phyloP scores from a whole-genome alignment of 805 yeast species.

The Nakazawaea ishiwadae region DNA sequence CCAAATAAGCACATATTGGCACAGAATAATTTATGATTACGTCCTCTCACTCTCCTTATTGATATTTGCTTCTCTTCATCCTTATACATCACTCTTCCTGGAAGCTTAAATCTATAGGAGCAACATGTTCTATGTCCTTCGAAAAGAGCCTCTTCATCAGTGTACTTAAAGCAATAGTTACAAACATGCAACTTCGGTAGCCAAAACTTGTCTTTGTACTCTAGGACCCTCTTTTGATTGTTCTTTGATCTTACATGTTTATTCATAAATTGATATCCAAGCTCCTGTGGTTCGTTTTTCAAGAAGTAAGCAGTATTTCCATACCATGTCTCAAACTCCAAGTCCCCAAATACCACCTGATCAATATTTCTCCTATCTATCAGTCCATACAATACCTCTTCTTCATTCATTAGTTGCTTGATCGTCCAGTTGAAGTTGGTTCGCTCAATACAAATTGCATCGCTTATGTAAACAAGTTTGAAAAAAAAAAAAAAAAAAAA shows the following conservation, averaged over 20 bases:
- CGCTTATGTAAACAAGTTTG: not conserved
- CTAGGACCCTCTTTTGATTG: slow-evolving; percentile 15
- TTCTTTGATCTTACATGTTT: slow-evolving; percentile 17
- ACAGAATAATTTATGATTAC: slow-evolving; percentile 59
- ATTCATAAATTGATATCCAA: slow-evolving; percentile 38
- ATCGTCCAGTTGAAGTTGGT: not conserved
- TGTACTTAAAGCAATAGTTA: slow-evolving; percentile 79
- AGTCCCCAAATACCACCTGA: slow-evolving; percentile 63
- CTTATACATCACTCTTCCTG: slow-evolving; percentile 69
- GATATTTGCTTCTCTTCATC: slow-evolving; percentile 42
- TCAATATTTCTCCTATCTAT: slow-evolving; percentile 58
- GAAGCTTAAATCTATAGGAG: slow-evolving; percentile 33
- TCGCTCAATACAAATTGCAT: not conserved
- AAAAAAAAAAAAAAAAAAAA: not conserved
- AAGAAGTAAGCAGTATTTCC: slow-evolving; percentile 76
- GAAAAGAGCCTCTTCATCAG: slow-evolving; percentile 42
- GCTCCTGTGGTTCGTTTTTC: slow-evolving; percentile 35
- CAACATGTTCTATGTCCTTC: slow-evolving; percentile 48
- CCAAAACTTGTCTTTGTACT: slow-evolving; percentile 35
- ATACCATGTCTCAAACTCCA: slow-evolving; percentile 78
- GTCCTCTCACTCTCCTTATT: slow-evolving; percentile 68
- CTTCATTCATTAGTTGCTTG: slow-evolving; percentile 21
- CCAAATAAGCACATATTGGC: slow-evolving; percentile 84
- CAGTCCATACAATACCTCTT: slow-evolving; percentile 54
- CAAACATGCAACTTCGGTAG: slow-evolving; percentile 65